phyloP scores from a whole-genome alignment of 2,329 filamentous ascomycete species.

The Botryosphaeria dothidea region DNA sequence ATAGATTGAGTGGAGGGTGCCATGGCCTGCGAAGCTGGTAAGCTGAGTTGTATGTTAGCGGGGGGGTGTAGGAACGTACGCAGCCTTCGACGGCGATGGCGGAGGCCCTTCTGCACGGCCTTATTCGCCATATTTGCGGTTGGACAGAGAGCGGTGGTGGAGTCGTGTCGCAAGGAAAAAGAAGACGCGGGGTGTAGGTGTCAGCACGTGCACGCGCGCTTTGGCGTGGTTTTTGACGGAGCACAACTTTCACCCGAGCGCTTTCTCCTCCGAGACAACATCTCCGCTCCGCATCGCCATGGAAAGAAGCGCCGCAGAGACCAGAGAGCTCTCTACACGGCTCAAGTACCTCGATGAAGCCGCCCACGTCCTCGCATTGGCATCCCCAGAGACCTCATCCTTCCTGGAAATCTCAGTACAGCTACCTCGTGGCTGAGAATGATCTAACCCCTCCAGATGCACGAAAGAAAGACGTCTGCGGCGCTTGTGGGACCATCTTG shows the following conservation, averaged over 20 bases:
- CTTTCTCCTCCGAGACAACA: not conserved
- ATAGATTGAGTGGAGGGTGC: constrained; percentile 89
- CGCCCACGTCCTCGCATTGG: constrained; percentile 31
- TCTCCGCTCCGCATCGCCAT: not conserved
- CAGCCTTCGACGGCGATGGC: constrained; percentile 87
- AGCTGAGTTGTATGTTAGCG: not conserved
- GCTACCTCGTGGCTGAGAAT: constrained; percentile 27
- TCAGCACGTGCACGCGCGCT: not conserved
- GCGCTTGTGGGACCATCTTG: constrained; percentile 39
- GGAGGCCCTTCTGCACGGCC: constrained; percentile 43
- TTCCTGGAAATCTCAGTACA: constrained; percentile 32
- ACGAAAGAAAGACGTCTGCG: constrained; percentile 29
- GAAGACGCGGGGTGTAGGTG: not conserved
- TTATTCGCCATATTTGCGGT: not conserved
- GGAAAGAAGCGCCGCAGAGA: not conserved
- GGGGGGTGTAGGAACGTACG: constrained; percentile 51
- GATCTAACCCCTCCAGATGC: constrained; percentile 28
- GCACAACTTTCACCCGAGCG: not conserved
- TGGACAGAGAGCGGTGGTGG: not conserved
- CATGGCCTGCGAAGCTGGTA: constrained; percentile 65
- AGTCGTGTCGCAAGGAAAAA: not conserved
- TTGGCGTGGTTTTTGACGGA: not conserved
- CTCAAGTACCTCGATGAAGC: constrained; percentile 37
- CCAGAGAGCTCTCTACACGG: constrained; percentile 21
- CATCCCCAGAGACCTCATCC: constrained; percentile 36